Base-by-base conservation (phyloP, 202 grass and related monocot species). In the Elaeis oleifera region DNA sequence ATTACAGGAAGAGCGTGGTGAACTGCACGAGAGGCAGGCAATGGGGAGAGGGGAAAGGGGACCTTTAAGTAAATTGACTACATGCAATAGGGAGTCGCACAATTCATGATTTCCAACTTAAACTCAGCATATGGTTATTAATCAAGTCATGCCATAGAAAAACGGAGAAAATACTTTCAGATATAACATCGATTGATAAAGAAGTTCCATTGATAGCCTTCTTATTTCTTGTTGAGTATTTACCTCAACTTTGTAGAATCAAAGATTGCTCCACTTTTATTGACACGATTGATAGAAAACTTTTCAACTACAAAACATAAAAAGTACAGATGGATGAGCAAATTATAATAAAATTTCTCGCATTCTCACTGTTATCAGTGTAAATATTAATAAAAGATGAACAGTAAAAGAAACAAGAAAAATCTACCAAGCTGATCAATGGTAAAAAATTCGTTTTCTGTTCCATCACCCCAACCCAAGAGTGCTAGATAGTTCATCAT, bases 191-290 rank as follows among this genome's bases (percentile, higher is more conserved):
- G 22, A 55, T 21, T 55, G 7, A 21, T 7, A 18, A 55, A 20
- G 53, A 3, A 23, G 53, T 20, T 11, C 53, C 8, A 56, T 56
- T 1, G 17, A 22, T 19, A 17, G 15, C 18, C 54, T 13, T 56
- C 8, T 56, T 13, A 56, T 15, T 13, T 22, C n/a, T 13, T 18
- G 18, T 19, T 54, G 18, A 54, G n/a, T 25, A 28, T 62, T 72
- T 54, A 97, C 92, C 84, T 91, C 24, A 97, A 60, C 78, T 97
- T 97, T 75, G 77, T 80, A 49, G 65, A 73, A 68, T 97, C 92
- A 73, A 97, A 97, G 58, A 97, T 81, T 56, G 92, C 92, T 50
- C 92, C 92, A 72, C 92, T 97, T 84, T 91, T 97, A 78, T 97
- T 97, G 58, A 97, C 92, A 56, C 92, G 76, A n/a, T 74, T 76